Evolutionary conservation across 257 asterid species (phyloP).

Genomic region (Rhazya stricta): DNA sequence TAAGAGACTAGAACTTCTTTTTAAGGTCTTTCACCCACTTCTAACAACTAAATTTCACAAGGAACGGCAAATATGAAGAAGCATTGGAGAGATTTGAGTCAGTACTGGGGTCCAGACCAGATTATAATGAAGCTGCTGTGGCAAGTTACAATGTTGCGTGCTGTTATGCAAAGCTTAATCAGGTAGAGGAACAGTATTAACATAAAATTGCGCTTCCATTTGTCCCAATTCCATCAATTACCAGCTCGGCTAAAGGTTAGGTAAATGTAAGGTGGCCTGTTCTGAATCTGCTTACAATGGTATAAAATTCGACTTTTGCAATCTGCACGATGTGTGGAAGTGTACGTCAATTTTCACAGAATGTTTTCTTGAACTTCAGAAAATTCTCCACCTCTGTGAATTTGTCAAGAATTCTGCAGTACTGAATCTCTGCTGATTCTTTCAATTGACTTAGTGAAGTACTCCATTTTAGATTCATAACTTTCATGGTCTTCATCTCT

Average conservation of each 20-base stretch:
- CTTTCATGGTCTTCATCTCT: not conserved
- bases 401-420: not conserved
- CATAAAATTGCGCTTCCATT: not conserved
- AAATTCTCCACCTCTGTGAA: not conserved
- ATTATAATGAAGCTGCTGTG: slow-evolving; percentile 59
- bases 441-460: not conserved
- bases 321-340: not conserved
- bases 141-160: slow-evolving; percentile 94
- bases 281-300: not conserved
- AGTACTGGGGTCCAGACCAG: slow-evolving; percentile 81
- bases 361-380: no score
- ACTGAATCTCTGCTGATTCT: slow-evolving; percentile 1
- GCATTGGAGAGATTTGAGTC: slow-evolving; percentile 87
- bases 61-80: slow-evolving; percentile 74
- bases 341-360: not conserved
- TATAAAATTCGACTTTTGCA: not conserved
- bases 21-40: not conserved
- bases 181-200: slow-evolving; percentile 33
- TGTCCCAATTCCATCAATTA: not conserved
- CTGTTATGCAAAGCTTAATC: slow-evolving; percentile 88
- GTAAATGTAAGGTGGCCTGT: not conserved
- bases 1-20: not conserved
- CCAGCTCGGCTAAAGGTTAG: not conserved
- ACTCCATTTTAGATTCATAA: not conserved
- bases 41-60: slow-evolving; percentile 16